A percentile compares a stretch with the other conserved stretches of the same genome.
Evolutionary conservation across 2,329 filamentous ascomycete genomes (phyloP).

Genomic region (Scedosporium aurantiacum): DNA sequence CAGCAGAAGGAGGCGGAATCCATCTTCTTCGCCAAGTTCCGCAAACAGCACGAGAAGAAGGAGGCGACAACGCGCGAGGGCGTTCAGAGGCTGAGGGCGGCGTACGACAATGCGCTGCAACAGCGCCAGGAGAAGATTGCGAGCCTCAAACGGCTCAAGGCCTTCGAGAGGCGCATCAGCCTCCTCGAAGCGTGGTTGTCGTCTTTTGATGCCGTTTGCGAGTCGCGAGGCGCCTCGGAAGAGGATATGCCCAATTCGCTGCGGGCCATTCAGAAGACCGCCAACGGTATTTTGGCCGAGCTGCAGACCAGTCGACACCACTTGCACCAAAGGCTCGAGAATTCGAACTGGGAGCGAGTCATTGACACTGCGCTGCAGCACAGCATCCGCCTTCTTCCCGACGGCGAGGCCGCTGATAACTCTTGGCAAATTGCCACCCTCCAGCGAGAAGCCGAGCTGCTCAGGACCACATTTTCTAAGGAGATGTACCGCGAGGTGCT

Average conservation of each 20-base stretch:
- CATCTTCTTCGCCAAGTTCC: constrained; percentile 75
- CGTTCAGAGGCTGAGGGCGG: constrained; percentile 63
- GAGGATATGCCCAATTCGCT: constrained; percentile 62
- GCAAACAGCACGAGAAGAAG: constrained; percentile 79
- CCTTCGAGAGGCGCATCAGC: constrained; percentile 74
- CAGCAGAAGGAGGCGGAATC: constrained; percentile 85
- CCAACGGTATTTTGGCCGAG: constrained; percentile 78
- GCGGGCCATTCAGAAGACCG: constrained; percentile 70
- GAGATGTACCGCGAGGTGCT: constrained; percentile 68
- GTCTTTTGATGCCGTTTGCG: constrained; percentile 76
- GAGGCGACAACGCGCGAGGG: constrained; percentile 67
- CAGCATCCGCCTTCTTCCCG: constrained; percentile 65
- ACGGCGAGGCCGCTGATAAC: constrained; percentile 52
- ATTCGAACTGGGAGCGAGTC: constrained; percentile 74
- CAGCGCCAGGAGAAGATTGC: constrained; percentile 71
- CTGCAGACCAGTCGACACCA: constrained; percentile 84
- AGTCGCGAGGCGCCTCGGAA: constrained; percentile 40
- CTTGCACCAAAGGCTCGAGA: constrained; percentile 72
- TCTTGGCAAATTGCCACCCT: constrained; percentile 60
- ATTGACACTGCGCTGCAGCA: constrained; percentile 83
- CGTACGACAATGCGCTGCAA: constrained; percentile 68
- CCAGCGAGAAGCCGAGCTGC: constrained; percentile 70
- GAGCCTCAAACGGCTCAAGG: constrained; percentile 71
- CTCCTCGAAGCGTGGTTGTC: constrained; percentile 87
- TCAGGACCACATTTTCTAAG: constrained; percentile 72